Percentiles rank a stretch among this genome's conserved stretches.
Evolutionary conservation across 1,139 yeast species (phyloP).

Genomic region (Sugiyamaella paludigena): DNA sequence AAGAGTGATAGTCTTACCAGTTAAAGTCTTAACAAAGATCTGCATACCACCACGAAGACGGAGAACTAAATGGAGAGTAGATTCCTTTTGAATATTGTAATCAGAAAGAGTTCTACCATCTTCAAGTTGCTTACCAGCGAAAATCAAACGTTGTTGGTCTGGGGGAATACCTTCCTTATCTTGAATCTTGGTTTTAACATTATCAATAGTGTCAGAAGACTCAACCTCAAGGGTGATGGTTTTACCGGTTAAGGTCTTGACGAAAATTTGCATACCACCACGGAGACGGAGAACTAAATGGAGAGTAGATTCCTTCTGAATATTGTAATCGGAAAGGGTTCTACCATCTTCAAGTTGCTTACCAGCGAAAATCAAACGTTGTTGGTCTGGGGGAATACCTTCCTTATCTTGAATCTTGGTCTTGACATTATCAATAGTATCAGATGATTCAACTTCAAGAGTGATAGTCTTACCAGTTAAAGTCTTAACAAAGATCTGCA

Average conservation of each 20-base stretch:
- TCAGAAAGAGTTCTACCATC: slow-evolving; percentile 82
- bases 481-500: slow-evolving; percentile 79
- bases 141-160: slow-evolving; percentile 83
- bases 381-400: slow-evolving; percentile 87
- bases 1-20: slow-evolving; percentile 83
- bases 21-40: slow-evolving; percentile 77
- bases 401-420: slow-evolving; percentile 83
- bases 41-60: slow-evolving; percentile 91
- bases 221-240: slow-evolving; percentile 89
- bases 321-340: slow-evolving; percentile 81
- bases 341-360: slow-evolving; percentile 84
- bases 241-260: slow-evolving; percentile 77
- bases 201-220: slow-evolving; percentile 87
- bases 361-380: slow-evolving; percentile 82
- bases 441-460: slow-evolving; percentile 83
- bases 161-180: slow-evolving; percentile 92
- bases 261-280: slow-evolving; percentile 81
- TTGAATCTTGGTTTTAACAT: slow-evolving; percentile 84
- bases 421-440: slow-evolving; percentile 79
- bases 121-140: slow-evolving; percentile 86
- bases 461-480: slow-evolving; percentile 80
- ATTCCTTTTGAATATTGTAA: slow-evolving; percentile 83
- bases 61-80: slow-evolving; percentile 78
- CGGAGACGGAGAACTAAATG: slow-evolving; percentile 81
- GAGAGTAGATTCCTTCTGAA: slow-evolving; percentile 81